Evolutionary conservation across 192 early-diverging fungal species (phyloP).

Genomic region (Podila horticola): DNA sequence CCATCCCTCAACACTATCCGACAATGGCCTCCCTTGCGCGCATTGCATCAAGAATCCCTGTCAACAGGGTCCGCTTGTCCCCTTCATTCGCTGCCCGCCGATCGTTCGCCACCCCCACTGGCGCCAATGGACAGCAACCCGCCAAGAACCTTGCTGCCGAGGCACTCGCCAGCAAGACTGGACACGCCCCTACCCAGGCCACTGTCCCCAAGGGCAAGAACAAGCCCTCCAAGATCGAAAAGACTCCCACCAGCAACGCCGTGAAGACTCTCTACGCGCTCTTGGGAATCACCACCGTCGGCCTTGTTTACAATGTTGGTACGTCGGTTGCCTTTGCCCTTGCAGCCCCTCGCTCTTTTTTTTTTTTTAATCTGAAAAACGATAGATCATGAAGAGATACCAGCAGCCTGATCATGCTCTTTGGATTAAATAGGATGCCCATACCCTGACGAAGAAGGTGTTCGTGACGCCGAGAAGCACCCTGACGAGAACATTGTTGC

Average conservation of each 20-base stretch:
- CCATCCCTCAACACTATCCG: neutral
- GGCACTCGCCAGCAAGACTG: slow-evolving; percentile 55
- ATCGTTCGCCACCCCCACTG: slow-evolving; percentile 32
- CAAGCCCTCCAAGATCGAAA: slow-evolving; percentile 60
- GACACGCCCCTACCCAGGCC: slow-evolving; percentile 31
- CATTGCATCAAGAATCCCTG: slow-evolving; percentile 15
- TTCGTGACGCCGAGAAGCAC: slow-evolving; percentile 30
- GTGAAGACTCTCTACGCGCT: slow-evolving; percentile 50
- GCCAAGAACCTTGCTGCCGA: slow-evolving; percentile 55
- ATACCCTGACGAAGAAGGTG: slow-evolving; percentile 38
- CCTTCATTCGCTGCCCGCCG: slow-evolving; percentile 35
- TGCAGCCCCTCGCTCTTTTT: neutral
- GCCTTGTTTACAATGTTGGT: slow-evolving; percentile 59
- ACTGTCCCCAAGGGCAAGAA: slow-evolving; percentile 63
- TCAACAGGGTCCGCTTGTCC: slow-evolving; percentile 14
- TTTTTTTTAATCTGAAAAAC: neutral
- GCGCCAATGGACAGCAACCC: slow-evolving; percentile 11
- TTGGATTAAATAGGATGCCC: slow-evolving; percentile 9
- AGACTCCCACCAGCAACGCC: slow-evolving; percentile 50
- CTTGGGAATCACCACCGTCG: slow-evolving; percentile 32
- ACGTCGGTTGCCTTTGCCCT: slow-evolving; percentile 1
- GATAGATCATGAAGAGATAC: neutral
- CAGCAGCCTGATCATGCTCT: no score
- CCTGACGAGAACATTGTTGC: slow-evolving; percentile 19
- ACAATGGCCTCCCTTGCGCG: slow-evolving; percentile 47